A percentile compares a stretch with the other conserved stretches of the same genome.
Evolutionary conservation across 257 asterid genomes (phyloP).

Genomic region (Jasminum sambac): DNA sequence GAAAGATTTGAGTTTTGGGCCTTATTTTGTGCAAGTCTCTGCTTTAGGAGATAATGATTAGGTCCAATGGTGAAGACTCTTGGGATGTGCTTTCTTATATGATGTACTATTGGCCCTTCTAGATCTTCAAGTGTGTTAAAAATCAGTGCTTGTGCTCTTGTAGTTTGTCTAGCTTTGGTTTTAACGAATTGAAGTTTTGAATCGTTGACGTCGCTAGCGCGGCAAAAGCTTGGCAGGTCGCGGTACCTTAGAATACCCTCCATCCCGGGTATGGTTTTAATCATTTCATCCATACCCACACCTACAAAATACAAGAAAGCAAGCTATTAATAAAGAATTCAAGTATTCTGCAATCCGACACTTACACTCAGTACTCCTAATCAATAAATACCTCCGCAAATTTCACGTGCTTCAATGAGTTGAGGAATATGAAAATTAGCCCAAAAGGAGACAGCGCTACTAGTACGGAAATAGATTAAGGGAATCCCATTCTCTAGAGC

Average conservation of each 20-base stretch:
- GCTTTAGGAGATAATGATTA: conserved; percentile 20
- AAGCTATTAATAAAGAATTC: background rate
- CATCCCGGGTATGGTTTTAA: conserved; percentile 32
- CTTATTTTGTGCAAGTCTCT: background rate
- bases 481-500: conserved; percentile 30
- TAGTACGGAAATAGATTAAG: conserved; percentile 21
- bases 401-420: conserved; percentile 30
- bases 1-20: conserved; percentile 4
- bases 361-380: background rate
- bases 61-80: conserved; percentile 37
- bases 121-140: conserved; percentile 37
- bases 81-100: conserved; percentile 25
- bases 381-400: conserved; percentile 9
- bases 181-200: background rate
- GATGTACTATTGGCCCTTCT: conserved; percentile 27
- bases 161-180: conserved; percentile 6
- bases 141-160: conserved; percentile 31
- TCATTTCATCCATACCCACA: conserved; percentile 27
- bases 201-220: conserved; percentile 21
- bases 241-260: conserved; percentile 33
- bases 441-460: conserved; percentile 34
- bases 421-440: conserved; percentile 18
- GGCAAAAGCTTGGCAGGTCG: conserved; percentile 35
- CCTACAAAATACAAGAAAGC: conserved; percentile 16
- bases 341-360: background rate